A percentile compares a stretch with the other conserved stretches of the same genome.
Conservation (phyloP, 495 filamentous ascomycete species). For the Tuber calosporum region DNA sequence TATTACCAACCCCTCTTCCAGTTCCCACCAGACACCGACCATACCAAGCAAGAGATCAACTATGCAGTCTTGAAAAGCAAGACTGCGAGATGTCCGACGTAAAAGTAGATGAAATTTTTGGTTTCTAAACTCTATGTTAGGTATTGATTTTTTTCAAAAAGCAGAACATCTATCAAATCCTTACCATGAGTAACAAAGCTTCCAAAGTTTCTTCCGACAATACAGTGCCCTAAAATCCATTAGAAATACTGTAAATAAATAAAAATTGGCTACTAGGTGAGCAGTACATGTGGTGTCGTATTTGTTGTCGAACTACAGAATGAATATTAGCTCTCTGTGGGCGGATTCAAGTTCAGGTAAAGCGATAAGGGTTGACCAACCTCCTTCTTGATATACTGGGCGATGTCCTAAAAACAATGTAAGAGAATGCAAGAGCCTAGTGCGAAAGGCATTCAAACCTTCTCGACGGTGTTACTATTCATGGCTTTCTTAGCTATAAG, state of each 20-base stretch:
- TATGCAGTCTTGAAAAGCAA: constrained; percentile 87
- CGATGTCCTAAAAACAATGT: constrained; percentile 63
- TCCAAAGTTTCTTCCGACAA: constrained; percentile 96
- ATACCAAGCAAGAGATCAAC: not conserved
- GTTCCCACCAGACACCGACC: not conserved
- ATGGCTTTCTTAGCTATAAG: constrained; percentile 80
- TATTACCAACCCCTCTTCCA: not conserved
- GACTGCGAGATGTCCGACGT: constrained; percentile 96
- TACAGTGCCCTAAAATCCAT: constrained; percentile 66
- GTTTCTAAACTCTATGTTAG: constrained; percentile 59
- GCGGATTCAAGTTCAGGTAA: not conserved
- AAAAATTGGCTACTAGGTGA: not conserved
- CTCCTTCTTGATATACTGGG: constrained; percentile 93
- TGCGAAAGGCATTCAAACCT: constrained; percentile 51
- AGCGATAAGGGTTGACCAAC: constrained; percentile 47
- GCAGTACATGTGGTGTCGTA: constrained; percentile 35
- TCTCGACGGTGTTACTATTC: constrained; percentile 86
- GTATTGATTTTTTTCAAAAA: not conserved
- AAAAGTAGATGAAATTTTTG: constrained; percentile 99
- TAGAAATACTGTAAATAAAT: constrained; percentile 48
- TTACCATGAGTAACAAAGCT: constrained; percentile 97
- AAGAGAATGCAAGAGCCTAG: not conserved
- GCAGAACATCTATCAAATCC: constrained; percentile 19
- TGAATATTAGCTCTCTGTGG: not conserved
- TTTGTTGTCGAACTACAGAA: constrained; percentile 32